Base-by-base conservation (phyloP, 1,284 basidiomycete species). In the Ustilago bromivora region DNA sequence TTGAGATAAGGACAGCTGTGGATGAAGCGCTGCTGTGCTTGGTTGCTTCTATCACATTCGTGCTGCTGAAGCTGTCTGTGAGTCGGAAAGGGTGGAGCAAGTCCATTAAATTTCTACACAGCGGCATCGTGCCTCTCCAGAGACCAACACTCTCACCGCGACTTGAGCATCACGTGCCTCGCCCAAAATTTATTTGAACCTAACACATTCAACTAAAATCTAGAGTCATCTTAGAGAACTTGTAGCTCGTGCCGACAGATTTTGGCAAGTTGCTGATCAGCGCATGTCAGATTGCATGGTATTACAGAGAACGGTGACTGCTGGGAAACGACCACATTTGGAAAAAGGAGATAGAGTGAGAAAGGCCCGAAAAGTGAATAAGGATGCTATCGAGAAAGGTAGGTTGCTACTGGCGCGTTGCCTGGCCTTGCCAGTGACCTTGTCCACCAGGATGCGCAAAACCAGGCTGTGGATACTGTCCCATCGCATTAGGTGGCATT, bases 121-220 rank as follows among this genome's bases (percentile, higher is more conserved):
- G 19, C 32, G 43, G 36, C 49, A 35, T 46, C 43, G 43, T 46
- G 43, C 43, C 43, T 46, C 43, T 46, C 15, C 15, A 28, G 28
- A 67, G 65, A 73, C 61, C 71, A 73, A 73, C 71, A 73, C 71
- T 61, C 71, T 61, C 34, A 63, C 34, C 71, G 71, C 71, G 71
- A 64, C 61, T 23, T 49, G 61, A 28, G 31, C 49, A 49, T 73
- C 71, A 73, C 71, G 65, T 73, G 71, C 61, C 4, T 43, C 2
- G 12, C 28, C 23, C 2, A 15, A 6, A 8, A 31, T 19, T 23
- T 34, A 1, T 7, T 47, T 12, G 1, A 28, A 61, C 41, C 53
- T 63, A 64, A 64, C 57, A 69, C 35, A 9, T 40, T 59, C 1
- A 12, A 17, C 3, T 3, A 31, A 57, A 47, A 57, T n/a, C 11